phyloP scores from a whole-genome alignment of 2,329 filamentous ascomycete species.

The Fusarium sterilihyphosum region DNA sequence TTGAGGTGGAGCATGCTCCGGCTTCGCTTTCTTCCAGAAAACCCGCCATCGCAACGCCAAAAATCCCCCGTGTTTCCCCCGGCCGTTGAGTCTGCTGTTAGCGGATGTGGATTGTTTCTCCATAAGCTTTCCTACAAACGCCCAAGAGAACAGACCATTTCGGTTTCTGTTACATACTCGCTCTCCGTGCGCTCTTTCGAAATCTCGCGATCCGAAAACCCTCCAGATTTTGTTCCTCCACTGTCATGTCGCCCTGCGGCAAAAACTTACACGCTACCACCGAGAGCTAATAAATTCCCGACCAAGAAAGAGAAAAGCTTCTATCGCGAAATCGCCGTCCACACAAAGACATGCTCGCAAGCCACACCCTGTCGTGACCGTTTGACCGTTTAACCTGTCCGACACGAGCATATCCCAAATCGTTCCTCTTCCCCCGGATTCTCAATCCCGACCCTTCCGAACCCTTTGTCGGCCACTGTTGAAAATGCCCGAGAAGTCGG shows the following conservation, averaged over 20 bases:
- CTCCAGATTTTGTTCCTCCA: neutral
- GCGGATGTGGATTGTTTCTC: slow-evolving; percentile 17
- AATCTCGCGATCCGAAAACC: neutral
- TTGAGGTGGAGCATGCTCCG: slow-evolving; percentile 15
- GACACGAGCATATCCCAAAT: slow-evolving; percentile 24
- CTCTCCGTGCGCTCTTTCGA: slow-evolving; percentile 6
- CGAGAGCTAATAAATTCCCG: neutral
- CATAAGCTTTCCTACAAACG: slow-evolving; percentile 10
- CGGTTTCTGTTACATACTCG: slow-evolving; percentile 21
- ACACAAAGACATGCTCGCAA: slow-evolving; percentile 38
- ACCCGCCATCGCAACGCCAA: slow-evolving; percentile 34
- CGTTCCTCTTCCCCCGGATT: slow-evolving; percentile 2
- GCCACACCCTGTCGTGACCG: slow-evolving; percentile 35
- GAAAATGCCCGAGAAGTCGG: slow-evolving; percentile 52
- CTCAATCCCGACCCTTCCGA: slow-evolving; percentile 36
- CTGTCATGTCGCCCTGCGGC: slow-evolving; percentile 12
- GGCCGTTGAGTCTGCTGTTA: slow-evolving; percentile 6
- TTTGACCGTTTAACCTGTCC: slow-evolving; percentile 40
- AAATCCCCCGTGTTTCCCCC: slow-evolving; percentile 26
- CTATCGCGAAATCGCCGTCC: slow-evolving; percentile 3
- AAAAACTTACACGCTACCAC: neutral
- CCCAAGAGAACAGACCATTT: slow-evolving; percentile 9
- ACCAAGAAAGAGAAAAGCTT: neutral
- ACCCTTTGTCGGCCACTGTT: slow-evolving; percentile 21
- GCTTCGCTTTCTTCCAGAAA: slow-evolving; percentile 42